Evolutionary conservation across 2,329 filamentous ascomycete genomes (phyloP).

Genomic region (Curvularia sp.): DNA sequence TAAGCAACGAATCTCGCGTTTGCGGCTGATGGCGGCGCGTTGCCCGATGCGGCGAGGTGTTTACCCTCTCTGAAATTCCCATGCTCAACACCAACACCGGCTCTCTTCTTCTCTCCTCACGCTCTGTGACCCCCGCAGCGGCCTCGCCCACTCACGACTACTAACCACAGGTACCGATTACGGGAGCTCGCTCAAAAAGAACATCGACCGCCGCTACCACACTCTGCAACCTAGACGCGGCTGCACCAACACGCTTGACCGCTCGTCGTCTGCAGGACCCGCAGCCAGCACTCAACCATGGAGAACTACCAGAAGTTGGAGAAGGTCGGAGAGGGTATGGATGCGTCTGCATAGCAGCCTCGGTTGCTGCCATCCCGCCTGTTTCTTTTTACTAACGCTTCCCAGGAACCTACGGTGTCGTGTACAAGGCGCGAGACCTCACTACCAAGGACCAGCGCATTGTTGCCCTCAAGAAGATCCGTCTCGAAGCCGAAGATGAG

Average conservation of each 20-base stretch:
- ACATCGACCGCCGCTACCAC: neutral
- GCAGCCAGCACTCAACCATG: slow-evolving; percentile 60
- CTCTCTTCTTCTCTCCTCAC: slow-evolving; percentile 20
- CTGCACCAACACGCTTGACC: slow-evolving; percentile 25
- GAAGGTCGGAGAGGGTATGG: slow-evolving; percentile 89
- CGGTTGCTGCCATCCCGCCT: neutral
- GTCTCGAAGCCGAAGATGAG: slow-evolving; percentile 92
- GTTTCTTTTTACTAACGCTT: slow-evolving; percentile 14
- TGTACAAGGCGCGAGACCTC: slow-evolving; percentile 92
- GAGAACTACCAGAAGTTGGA: slow-evolving; percentile 97
- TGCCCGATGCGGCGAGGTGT: slow-evolving; percentile 30
- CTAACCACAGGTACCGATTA: slow-evolving; percentile 38
- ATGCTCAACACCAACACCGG: slow-evolving; percentile 31
- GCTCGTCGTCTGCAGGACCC: slow-evolving; percentile 30
- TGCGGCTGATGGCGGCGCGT: slow-evolving; percentile 29
- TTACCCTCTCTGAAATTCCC: slow-evolving; percentile 32
- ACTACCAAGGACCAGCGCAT: slow-evolving; percentile 78
- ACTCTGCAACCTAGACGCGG: neutral
- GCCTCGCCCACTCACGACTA: slow-evolving; percentile 19
- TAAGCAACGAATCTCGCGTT: slow-evolving; percentile 33
- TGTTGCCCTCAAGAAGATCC: slow-evolving; percentile 93
- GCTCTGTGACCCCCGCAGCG: slow-evolving; percentile 19
- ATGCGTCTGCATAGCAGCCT: neutral
- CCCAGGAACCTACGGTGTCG: slow-evolving; percentile 88
- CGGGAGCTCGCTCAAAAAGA: slow-evolving; percentile 5